Conservation (phyloP, 1,139 yeast species). For the Schizosaccharomyces versatilis region DNA sequence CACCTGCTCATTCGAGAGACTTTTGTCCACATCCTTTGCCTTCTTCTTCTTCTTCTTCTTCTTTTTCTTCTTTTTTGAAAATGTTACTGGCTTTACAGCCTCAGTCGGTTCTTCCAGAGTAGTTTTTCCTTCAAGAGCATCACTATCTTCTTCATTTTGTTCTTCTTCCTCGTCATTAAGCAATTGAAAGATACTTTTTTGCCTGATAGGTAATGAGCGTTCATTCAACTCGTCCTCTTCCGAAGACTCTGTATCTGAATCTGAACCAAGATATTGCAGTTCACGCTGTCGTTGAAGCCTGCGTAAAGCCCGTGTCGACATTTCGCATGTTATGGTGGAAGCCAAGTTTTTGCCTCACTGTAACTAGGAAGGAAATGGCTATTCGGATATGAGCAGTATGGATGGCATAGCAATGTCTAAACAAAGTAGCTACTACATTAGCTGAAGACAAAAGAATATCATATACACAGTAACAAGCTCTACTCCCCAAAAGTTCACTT, state of each 20-base stretch:
- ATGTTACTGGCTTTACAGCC: neutral
- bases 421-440: no score
- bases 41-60: constrained; percentile 6
- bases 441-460: no score
- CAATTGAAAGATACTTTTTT: neutral
- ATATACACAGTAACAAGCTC: no score
- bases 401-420: no score
- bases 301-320: constrained; percentile 3
- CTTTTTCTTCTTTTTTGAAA: neutral
- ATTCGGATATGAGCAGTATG: no score
- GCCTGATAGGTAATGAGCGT: neutral
- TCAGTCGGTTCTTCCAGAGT: neutral
- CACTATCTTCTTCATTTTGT: constrained; percentile 1
- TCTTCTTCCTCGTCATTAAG: neutral
- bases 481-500: no score
- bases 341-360: no score
- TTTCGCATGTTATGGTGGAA: neutral
- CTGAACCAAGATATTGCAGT: neutral
- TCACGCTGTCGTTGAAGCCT: neutral
- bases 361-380: no score
- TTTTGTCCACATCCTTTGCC: neutral
- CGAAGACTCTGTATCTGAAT: neutral
- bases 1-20: neutral
- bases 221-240: neutral
- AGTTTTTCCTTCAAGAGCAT: neutral